Percentiles rank a stretch among this genome's conserved stretches.
These are phyloP conservation scores for Podaxis sp. DNA, from an alignment of 768 basidiomycete genomes.

Conservation along the genomic window DNA sequence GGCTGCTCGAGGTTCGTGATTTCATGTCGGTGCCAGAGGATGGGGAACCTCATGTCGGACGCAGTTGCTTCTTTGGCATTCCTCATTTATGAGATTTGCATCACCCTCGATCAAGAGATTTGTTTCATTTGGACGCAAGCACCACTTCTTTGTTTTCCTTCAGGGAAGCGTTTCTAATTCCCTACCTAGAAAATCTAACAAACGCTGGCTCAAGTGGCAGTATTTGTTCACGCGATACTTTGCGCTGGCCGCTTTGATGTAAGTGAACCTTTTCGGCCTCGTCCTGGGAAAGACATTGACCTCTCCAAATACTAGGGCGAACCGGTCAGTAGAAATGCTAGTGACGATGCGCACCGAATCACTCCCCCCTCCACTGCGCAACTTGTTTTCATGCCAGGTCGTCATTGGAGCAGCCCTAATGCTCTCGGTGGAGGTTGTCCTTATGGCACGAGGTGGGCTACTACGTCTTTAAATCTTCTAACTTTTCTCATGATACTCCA, in stretches of 20 bases:
- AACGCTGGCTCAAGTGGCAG: conserved; percentile 25
- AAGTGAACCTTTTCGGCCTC: conserved; percentile 2
- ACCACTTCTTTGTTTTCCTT: not conserved
- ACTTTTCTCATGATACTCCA: not conserved
- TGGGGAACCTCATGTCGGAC: not conserved
- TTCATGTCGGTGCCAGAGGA: not conserved
- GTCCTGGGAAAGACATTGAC: not conserved
- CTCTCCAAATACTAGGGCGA: conserved; percentile 15
- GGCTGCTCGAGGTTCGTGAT: conserved; percentile 18
- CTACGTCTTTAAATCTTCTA: not conserved
- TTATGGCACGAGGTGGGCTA: conserved; percentile 24
- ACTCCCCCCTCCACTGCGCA: conserved; percentile 11
- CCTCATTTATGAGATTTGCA: conserved; percentile 27
- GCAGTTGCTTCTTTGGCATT: conserved; percentile 28
- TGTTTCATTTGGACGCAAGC: conserved; percentile 30
- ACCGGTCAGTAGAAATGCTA: conserved; percentile 18
- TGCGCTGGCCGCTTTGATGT: conserved; percentile 23
- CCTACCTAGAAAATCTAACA: conserved; percentile 17
- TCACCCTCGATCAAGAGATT: conserved; percentile 33
- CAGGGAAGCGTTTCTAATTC: not conserved
- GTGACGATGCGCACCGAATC: conserved; percentile 10
- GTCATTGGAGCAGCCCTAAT: conserved; percentile 21
- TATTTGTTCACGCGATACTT: conserved; percentile 27
- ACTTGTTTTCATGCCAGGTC: conserved; percentile 24
- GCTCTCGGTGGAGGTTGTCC: conserved; percentile 24